Conservation (phyloP, 331 rosid genomes). For the Stylosanthes scabra region DNA sequence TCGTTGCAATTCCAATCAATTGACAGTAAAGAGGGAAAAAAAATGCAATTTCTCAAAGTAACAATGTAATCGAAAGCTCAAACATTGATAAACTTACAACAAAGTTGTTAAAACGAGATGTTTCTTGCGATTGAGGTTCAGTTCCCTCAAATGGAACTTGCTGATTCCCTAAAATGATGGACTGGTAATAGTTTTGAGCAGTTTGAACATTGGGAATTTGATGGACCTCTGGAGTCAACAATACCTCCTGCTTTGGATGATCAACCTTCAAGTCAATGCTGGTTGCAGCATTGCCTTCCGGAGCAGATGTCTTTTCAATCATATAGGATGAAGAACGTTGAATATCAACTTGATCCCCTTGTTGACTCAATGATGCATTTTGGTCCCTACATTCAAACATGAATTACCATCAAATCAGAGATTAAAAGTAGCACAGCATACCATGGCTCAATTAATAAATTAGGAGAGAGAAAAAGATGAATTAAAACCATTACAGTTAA, state of each 20-base stretch:
- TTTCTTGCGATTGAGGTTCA: conserved; percentile 61
- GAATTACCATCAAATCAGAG: conserved; percentile 26
- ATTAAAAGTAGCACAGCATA: conserved; percentile 25
- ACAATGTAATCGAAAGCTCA: conserved; percentile 5
- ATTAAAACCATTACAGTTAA: conserved; percentile 26
- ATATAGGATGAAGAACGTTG: conserved; percentile 47
- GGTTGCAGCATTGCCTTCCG: conserved; percentile 49
- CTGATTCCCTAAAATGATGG: conserved; percentile 68
- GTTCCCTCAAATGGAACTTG: conserved; percentile 63
- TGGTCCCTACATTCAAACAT: conserved; percentile 56
- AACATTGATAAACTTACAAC: conserved; percentile 44
- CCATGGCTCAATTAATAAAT: background rate
- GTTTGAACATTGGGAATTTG: conserved; percentile 48
- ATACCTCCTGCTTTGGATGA: conserved; percentile 54
- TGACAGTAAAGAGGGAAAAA: background rate
- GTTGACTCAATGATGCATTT: conserved; percentile 43
- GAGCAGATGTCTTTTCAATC: conserved; percentile 44
- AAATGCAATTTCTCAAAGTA: background rate
- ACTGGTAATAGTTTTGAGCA: conserved; percentile 63
- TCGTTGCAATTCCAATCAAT: conserved; percentile 13
- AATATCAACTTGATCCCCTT: conserved; percentile 51
- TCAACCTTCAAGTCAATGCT: conserved; percentile 52
- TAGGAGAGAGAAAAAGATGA: conserved; percentile 7
- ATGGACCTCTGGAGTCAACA: conserved; percentile 51
- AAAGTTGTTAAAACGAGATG: conserved; percentile 50